Evolutionary conservation across 1,139 yeast species (phyloP).

Genomic region (Pneumocystis sp.): DNA sequence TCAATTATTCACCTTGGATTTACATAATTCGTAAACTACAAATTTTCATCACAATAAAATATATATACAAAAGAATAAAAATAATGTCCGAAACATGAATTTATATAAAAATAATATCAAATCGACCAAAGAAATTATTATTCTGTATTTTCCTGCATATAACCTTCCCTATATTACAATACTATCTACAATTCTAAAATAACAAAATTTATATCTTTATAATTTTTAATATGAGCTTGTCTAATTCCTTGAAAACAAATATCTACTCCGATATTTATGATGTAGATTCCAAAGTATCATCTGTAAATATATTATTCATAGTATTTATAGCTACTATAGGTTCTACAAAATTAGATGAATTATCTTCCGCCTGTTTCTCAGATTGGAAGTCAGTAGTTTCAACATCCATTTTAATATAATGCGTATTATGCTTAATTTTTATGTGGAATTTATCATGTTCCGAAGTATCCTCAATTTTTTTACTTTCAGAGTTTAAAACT

Average conservation of each 20-base stretch:
- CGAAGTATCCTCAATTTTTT: not conserved
- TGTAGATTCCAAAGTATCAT: not conserved
- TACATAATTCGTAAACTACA: not conserved
- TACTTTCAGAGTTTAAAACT: not conserved
- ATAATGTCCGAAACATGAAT: not conserved
- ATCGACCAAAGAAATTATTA: not conserved
- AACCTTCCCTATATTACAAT: not conserved
- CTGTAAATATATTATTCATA: not conserved
- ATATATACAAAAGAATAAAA: not conserved
- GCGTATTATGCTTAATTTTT: not conserved
- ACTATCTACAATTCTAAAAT: not conserved
- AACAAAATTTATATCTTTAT: not conserved
- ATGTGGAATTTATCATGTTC: not conserved
- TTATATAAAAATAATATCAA: not conserved
- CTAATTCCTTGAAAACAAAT: not conserved
- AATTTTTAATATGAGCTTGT: not conserved
- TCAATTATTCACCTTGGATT: slow-evolving; percentile 2
- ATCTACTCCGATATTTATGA: not conserved
- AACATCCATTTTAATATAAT: not conserved
- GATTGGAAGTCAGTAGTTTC: not conserved
- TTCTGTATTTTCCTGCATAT: not conserved
- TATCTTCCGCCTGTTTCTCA: not conserved
- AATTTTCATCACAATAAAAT: not conserved
- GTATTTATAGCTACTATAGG: not conserved
- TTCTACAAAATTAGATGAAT: not conserved